Base-by-base conservation (phyloP, 2,329 filamentous ascomycete genomes). In the Diaporthe ampelina region DNA sequence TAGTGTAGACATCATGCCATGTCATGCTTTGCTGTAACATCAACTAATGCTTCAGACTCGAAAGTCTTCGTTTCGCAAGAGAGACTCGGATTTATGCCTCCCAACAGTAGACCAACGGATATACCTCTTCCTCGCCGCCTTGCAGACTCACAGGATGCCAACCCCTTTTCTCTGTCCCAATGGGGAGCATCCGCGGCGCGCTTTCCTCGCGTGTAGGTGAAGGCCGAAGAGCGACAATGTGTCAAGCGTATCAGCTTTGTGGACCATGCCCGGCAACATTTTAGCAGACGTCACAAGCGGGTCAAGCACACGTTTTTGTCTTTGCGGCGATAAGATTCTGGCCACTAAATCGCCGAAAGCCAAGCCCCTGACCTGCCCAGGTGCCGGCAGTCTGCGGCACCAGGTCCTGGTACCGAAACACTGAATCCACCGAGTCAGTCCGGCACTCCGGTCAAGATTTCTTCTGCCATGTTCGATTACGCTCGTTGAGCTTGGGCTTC, bases 261-360 rank as follows among this genome's bases (percentile, higher is more conserved):
- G 63, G 63, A 13, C n/a, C 63, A n/a, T 1, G n/a, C 11, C 29
- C 32, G 26, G 26, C 21, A 54, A 29, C 40, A 26, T 15, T 54
- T 15, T 29, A 29, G 48, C 21, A 68, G 63, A 54, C 63, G 63
- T 68, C 63, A 68, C 48, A n/a, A 26, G 63, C 32, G 63, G 63
- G 45, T 43, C 40, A 43, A 19, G 15, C 13, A 26, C 63, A 21
- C 8, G 3, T 68, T 54, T 29, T 43, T 43, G 40, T 43, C 52
- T 54, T 21, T 37, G n/a, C 63, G 63, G 63, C 48, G 63, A 68
- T 54, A 68, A 68, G 32, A 68, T 40, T 54, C 32, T 35, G 29
- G 43, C 19, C 45, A 24, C 45, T 26, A 19, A 52, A 40, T 52
- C 32, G 45, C 63, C 63, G 48, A 68, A 54, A 43, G n/a, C 7